Evolutionary conservation across 2,329 filamentous ascomycete species (phyloP).

Genomic region (Fusarium tuaranense): DNA sequence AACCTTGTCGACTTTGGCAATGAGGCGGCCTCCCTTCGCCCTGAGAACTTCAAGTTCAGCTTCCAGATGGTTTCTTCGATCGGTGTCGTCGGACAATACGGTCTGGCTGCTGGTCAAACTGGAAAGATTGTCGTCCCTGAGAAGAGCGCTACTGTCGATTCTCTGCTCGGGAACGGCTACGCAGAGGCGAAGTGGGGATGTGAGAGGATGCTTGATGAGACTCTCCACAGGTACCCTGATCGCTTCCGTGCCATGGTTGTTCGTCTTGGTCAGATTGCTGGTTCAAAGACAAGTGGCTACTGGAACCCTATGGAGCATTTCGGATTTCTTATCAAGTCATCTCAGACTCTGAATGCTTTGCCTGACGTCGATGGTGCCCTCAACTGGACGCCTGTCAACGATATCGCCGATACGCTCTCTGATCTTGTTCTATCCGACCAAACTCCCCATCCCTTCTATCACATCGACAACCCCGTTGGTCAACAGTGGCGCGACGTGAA

Average conservation of each 20-base stretch:
- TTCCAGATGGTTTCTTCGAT: constrained; percentile 32
- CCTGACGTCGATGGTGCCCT: constrained; percentile 27
- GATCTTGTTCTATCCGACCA: constrained; percentile 23
- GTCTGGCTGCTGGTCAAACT: constrained; percentile 10
- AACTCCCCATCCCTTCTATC: constrained; percentile 14
- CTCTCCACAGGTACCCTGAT: constrained; percentile 27
- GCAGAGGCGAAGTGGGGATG: constrained; percentile 40
- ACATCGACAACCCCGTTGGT: constrained; percentile 28
- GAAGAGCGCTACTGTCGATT: constrained; percentile 20
- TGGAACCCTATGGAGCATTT: constrained; percentile 42
- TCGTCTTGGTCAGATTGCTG: constrained; percentile 37
- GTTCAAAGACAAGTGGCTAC: constrained; percentile 38
- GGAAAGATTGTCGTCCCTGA: constrained; percentile 30
- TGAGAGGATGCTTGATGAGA: constrained; percentile 38
- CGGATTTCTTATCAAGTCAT: constrained; percentile 38
- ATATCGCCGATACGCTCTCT: constrained; percentile 12
- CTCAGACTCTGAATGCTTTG: constrained; percentile 29
- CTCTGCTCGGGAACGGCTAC: constrained; percentile 29
- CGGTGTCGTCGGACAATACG: constrained; percentile 26
- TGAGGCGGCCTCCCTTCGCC: background rate
- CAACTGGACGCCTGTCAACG: constrained; percentile 33
- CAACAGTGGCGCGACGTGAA: constrained; percentile 35
- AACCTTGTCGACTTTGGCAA: constrained; percentile 22
- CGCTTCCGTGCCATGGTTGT: constrained; percentile 38
- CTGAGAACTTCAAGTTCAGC: constrained; percentile 25